These are phyloP conservation scores for Diaporthe amygdali DNA, from an alignment of 2,329 filamentous ascomycete genomes.

Conservation along the genomic window DNA sequence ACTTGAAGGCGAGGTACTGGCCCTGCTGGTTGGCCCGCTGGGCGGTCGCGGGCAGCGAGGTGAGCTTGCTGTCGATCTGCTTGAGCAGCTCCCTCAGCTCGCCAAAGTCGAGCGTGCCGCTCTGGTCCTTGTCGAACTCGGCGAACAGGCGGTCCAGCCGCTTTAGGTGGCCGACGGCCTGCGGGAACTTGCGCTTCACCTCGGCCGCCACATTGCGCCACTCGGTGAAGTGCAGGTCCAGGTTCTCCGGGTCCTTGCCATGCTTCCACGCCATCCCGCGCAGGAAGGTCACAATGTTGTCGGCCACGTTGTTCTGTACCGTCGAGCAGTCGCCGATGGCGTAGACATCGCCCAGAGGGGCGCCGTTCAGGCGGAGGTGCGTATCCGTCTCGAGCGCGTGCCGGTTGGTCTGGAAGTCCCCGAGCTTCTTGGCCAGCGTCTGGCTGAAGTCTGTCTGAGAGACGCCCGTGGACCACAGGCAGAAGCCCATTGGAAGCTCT, in stretches of 20 bases:
- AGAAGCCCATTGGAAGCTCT: conserved; percentile 94
- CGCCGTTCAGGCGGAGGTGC: conserved; percentile 86
- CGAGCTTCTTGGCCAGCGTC: conserved; percentile 77
- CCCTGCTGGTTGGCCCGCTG: conserved; percentile 97
- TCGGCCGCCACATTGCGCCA: conserved; percentile 86
- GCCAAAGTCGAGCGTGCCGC: conserved; percentile 90
- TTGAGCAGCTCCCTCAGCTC: conserved; percentile 87
- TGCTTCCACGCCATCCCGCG: conserved; percentile 90
- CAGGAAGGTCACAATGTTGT: conserved; percentile 89
- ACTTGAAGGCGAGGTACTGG: conserved; percentile 87
- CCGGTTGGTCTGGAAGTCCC: conserved; percentile 78
- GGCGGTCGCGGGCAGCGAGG: conserved; percentile 90
- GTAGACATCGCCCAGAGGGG: conserved; percentile 93
- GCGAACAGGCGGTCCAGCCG: conserved; percentile 90
- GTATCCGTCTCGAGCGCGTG: conserved; percentile 95
- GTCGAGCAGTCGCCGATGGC: conserved; percentile 96
- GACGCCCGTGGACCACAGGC: conserved; percentile 96
- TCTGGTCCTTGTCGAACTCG: conserved; percentile 91
- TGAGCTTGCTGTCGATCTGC: conserved; percentile 95
- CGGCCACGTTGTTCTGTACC: conserved; percentile 95
- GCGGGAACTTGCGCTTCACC: conserved; percentile 88
- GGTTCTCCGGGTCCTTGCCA: conserved; percentile 85
- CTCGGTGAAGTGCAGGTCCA: conserved; percentile 84
- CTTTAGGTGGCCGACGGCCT: conserved; percentile 84
- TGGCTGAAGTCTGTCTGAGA: conserved; percentile 83